phyloP scores from a whole-genome alignment of 2,329 filamentous ascomycete genomes.

The Ophiostoma tasmaniense region DNA sequence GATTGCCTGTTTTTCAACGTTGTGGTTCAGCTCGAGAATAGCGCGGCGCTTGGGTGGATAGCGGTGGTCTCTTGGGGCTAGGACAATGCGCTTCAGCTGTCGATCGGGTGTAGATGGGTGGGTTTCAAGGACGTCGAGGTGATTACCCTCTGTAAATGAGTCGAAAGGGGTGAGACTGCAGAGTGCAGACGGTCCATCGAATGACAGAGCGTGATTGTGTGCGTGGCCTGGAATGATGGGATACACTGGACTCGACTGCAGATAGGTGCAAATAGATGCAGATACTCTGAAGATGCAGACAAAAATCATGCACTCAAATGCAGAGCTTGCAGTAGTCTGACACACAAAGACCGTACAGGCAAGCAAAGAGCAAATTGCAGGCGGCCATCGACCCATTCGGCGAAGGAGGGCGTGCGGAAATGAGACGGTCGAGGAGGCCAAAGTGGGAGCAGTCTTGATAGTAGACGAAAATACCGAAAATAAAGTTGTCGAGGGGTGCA shows the following conservation, averaged over 20 bases:
- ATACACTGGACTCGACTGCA: neutral
- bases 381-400: conserved; percentile 8
- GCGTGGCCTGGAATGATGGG: neutral
- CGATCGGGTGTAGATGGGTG: neutral
- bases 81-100: conserved; percentile 6
- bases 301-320: neutral
- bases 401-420: conserved; percentile 13
- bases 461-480: neutral
- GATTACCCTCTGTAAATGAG: neutral
- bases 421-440: neutral
- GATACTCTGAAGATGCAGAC: neutral
- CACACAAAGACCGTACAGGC: neutral
- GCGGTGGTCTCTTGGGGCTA: neutral
- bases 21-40: conserved; percentile 3
- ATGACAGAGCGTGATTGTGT: neutral
- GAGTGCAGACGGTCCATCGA: neutral
- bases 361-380: conserved; percentile 1
- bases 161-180: neutral
- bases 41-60: conserved; percentile 7
- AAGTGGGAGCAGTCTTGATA: too few species aligned
- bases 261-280: neutral
- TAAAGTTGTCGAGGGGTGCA: neutral
- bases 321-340: neutral
- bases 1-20: neutral
- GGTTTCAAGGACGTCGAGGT: neutral